Evolutionary conservation across 768 basidiomycete species (phyloP), one percentile per base, ranked within the genome.

Genomic region (Sarcodon aspratus): DNA sequence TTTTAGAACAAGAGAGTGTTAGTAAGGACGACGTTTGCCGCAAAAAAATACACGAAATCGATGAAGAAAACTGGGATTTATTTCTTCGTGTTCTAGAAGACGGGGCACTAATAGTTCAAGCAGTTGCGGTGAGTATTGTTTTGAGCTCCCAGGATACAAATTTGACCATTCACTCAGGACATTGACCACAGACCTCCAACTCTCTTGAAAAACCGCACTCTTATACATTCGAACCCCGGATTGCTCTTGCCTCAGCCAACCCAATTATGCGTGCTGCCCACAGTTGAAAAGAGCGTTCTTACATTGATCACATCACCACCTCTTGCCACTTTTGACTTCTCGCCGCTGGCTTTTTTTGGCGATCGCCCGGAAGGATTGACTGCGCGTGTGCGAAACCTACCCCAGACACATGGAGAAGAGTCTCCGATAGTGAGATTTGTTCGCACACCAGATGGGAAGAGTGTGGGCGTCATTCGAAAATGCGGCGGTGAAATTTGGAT

Each of bases 181-280:
- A 79, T 96, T 54, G 92, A 95, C 59, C 74, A 85, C 12, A 77
- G 83, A 55, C 93, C 93, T 7, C 93, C 93, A 8, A 90, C 87
- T 3, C 69, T 92, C 3, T 69, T 91, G 31, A 78, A 75, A 57
- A 81, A 84, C 51, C 85, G 88, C 62, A 80, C 76, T 3, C 64
- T 92, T 15, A 78, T 86, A 42, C 80, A 85, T 50, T 75, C 78
- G 1, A 69, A 68, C 12, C 72, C 81, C 12, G 66, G 66, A 9
- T 59, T 72, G 12, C 65, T 84, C 37, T 67, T 72, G 46, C 60
- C 58, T 11, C 66, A 67, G 44, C 82, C 81, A 31, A 60, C 61
- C 11, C 69, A 77, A 55, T 66, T 85, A 10, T 73, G 74, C 53
- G 51, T 81, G 45, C 62, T 85, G 36, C 78, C 78, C 33, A 69